Base-by-base conservation (phyloP, 306 rosid genomes). In the Prunus dulcis region DNA sequence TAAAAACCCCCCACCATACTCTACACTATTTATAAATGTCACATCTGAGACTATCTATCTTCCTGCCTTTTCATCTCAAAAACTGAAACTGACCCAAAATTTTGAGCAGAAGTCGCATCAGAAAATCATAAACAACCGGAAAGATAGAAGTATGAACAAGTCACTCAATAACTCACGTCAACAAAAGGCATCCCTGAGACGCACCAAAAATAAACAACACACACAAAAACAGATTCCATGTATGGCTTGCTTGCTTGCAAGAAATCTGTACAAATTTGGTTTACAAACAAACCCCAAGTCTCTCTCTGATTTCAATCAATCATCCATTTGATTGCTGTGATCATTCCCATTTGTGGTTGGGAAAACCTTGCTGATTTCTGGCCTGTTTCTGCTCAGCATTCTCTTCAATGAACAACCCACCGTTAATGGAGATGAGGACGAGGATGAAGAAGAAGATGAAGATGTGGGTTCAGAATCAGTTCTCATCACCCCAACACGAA, bases 331-430 rank as follows among this genome's bases (percentile, higher is more conserved):
- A 8, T 34, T 34, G 41, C 41, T 34, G 41, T 51, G 43, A 51
- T 83, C 79, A 74, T 58, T 60, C 20, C 78, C 85, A 73, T 81
- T 85, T 6, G 87, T 50, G 9, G 92, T 67, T 58, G 86, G 86
- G 57, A 88, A 80, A 53, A 89, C 86, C 85, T 85, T 90, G 66
- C 65, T 32, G 6, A 1, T 60, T 30, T 84, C 87, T 34, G 82
- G 72, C 45, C 76, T 62, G 30, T 30, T 84, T 62, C 82, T 69
- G 81, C 88, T 82, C 10, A 88, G 79, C 87, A 92, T 87, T 82
- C 89, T 88, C 88, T 88, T 88, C 85, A 92, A 78, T n/a, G 96
- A 89, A 46, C 84, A 88, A 4, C 89, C 85, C 77, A 46, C 20
- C 69, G 47, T 73, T 64, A 92, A 60, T 67, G 89, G 77, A 3